Evolutionary conservation across 2,329 filamentous ascomycete genomes (phyloP).

Genomic region (Diaporthe citri): DNA sequence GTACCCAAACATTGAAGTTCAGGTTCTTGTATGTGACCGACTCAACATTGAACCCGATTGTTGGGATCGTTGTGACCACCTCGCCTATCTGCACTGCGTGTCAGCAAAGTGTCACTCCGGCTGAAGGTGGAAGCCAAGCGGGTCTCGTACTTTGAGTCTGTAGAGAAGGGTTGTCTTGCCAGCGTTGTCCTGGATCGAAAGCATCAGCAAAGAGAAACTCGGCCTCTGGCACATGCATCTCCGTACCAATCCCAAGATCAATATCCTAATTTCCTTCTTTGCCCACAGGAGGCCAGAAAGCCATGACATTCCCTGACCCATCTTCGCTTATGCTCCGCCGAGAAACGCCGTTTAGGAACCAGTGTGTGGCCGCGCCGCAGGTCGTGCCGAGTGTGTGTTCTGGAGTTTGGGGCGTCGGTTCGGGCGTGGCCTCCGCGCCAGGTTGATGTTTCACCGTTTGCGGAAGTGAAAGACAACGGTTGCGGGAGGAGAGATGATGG

Average conservation of each 20-base stretch:
- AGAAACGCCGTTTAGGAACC: constrained; percentile 18
- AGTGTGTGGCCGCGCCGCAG: constrained; percentile 11
- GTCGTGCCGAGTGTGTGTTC: constrained; percentile 16
- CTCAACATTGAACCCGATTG: constrained; percentile 99
- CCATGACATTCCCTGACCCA: constrained; percentile 77
- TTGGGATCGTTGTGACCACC: constrained; percentile 98
- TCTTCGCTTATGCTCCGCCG: constrained; percentile 53
- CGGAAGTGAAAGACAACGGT: constrained; percentile 9
- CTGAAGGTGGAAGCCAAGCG: neutral
- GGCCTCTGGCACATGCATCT: constrained; percentile 35
- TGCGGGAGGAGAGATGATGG: constrained; percentile 2
- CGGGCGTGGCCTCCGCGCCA: constrained; percentile 31
- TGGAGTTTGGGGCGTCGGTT: constrained; percentile 21
- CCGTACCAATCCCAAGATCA: constrained; percentile 90
- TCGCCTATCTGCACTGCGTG: constrained; percentile 82
- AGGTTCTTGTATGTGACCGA: constrained; percentile 98
- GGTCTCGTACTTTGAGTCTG: constrained; percentile 81
- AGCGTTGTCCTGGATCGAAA: constrained; percentile 82
- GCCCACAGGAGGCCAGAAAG: constrained; percentile 82
- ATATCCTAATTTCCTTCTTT: constrained; percentile 98
- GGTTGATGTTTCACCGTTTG: constrained; percentile 32
- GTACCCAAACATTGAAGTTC: constrained; percentile 98
- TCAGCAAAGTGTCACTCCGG: constrained; percentile 32
- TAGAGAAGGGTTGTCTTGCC: constrained; percentile 98
- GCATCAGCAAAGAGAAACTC: constrained; percentile 35